Base-by-base conservation (phyloP, 2,329 filamentous ascomycete genomes). In the Leptographium procerum region DNA sequence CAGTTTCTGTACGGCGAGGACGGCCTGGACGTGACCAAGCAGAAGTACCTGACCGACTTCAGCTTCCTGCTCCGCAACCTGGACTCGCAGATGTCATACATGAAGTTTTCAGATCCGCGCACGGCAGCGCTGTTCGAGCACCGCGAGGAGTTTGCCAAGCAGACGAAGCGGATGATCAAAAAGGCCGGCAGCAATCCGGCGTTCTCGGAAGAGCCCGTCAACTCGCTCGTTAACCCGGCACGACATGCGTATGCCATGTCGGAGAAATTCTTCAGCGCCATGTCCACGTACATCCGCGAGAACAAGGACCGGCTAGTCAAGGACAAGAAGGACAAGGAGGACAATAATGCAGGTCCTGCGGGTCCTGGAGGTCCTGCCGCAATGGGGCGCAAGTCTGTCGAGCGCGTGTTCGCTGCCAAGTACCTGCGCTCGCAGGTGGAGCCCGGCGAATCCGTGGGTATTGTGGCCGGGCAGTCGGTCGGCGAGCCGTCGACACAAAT, bases 401-500 rank as follows among this genome's bases (percentile, higher is more conserved):
- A 95, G 69, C 83, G 85, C 60, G 80, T 97, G 54, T 85, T 97
- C 68, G 87, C 92, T 62, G 85, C 95, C 69, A 96, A 97, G 70
- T 99, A 97, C 68, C 79, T 97, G 64, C 87, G 87, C 65, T 96
- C 91, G 2, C 80, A 96, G 10, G 88, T 96, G 28, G 92, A 99
- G 66, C 90, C 94, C 31, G 94, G 94, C 52, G 95, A 99, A 75
- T 92, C 94, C 29, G 91, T 99, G 29, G 94, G 94, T 64, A 95
- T 99, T 62, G 89, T 99, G 60, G 95, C 95, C 55, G 91, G 91
- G 11, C 94, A 99, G 73, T 97, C 92, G 34, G 86, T 99, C 48
- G 94, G 94, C 69, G 95, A 99, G 69, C 94, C 95, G 10, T 96
- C 91, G 2, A 99, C 94, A 13, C 94, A 99, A 72, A 99, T 99